Evolutionary conservation across 202 grass and related monocot genomes (phyloP), one percentile per base, ranked within the genome.

Genomic region (Elaeis oleifera): DNA sequence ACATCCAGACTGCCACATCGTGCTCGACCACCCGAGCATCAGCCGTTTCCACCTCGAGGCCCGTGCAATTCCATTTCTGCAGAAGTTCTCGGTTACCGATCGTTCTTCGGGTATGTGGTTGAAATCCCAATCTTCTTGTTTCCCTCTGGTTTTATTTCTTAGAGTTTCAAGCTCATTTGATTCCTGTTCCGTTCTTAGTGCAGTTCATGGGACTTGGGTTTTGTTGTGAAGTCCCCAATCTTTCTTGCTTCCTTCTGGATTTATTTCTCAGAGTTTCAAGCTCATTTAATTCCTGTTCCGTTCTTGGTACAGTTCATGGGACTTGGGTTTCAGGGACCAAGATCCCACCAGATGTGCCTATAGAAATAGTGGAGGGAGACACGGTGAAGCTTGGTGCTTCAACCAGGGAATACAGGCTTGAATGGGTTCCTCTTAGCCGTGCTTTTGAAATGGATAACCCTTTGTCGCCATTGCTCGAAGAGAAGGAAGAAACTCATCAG

Each of bases 141-240:
- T 25, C 9, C 7, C 18, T 23, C 23, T 24, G 0, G 4, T 14
- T 31, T 24, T 61, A 1, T 62, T 75, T 44, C 36, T 44, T 44
- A 13, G 36, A 44, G 36, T 44, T 13, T 39, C 36, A 53, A 29
- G 3, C 14, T 20, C 31, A 16, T 28, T 57, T 64, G 39, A 53
- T 67, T 76, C 16, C 25, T 63, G 9, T 3, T 39, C 50, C 23
- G 31, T 27, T 57, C 21, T 32, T 14, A 21, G 18, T 50, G 15
- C 77, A 92, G 88, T 92, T 71, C 94, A 89, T 71, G 94, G 94
- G 71, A 99, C 94, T 4, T 82, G 85, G 85, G 48, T 99, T 67
- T 29, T 29, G 28, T 27, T 27, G 26, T 4, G 26, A 27, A 27
- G 4, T 29, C 5, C 4, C 28, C 28, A 29, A 29, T 29, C 28